These are phyloP conservation scores for Fomitopsis palustris DNA, from an alignment of 1,284 basidiomycete species.

Conservation along the genomic window DNA sequence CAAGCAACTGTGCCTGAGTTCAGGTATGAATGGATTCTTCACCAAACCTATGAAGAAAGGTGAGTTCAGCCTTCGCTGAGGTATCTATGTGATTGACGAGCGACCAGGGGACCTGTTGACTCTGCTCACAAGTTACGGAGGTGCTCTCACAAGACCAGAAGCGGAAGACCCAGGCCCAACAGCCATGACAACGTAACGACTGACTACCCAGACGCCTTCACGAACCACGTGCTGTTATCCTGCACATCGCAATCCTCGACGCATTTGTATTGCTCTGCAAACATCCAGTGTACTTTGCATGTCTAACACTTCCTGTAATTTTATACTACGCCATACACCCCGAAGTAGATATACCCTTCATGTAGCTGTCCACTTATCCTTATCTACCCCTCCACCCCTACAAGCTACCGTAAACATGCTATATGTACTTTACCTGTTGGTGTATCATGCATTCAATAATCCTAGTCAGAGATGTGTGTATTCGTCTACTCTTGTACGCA, in stretches of 20 bases:
- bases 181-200: constrained; percentile 62
- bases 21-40: constrained; percentile 71
- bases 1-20: constrained; percentile 66
- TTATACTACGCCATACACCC: neutral
- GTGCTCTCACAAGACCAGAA: neutral
- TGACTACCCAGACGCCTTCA: neutral
- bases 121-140: constrained; percentile 17
- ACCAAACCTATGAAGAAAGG: constrained; percentile 66
- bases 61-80: constrained; percentile 28
- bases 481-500: neutral
- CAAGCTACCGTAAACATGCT: neutral
- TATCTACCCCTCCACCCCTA: neutral
- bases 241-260: constrained; percentile 12
- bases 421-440: neutral
- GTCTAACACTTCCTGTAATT: neutral
- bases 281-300: neutral
- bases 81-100: neutral
- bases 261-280: neutral
- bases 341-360: constrained; percentile 3
- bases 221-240: neutral
- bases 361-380: constrained; percentile 1
- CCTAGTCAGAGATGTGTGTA: neutral
- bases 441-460: neutral
- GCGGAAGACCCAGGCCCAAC: constrained; percentile 1
- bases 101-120: constrained; percentile 17